Percentiles rank a stretch among this genome's conserved stretches.
Evolutionary conservation across 345 rosid species (phyloP).

Genomic region (Odontarrhena argentea): DNA sequence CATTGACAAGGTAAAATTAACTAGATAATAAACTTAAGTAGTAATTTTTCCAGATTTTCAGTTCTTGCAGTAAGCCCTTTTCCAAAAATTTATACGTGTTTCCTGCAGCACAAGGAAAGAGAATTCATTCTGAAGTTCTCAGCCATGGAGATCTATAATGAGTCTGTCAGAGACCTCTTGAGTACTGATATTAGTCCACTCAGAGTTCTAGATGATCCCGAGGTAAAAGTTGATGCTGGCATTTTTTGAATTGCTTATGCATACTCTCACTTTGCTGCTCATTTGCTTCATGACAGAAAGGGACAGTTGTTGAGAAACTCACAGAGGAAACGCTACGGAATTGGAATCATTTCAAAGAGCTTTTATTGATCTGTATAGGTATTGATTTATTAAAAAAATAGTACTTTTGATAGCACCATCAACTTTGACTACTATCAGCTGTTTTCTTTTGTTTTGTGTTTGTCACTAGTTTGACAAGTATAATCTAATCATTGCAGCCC

Average conservation of each 20-base stretch:
- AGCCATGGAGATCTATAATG: constrained; percentile 96
- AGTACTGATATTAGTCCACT: constrained; percentile 67
- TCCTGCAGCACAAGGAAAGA: constrained; percentile 79
- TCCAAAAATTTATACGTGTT: neutral
- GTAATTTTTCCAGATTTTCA: constrained; percentile 3
- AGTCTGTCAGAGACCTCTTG: constrained; percentile 91
- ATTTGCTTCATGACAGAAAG: constrained; percentile 58
- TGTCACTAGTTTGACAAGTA: constrained; percentile 7
- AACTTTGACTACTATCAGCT: constrained; percentile 22
- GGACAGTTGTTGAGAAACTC: constrained; percentile 87
- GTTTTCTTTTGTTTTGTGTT: neutral
- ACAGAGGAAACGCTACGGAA: constrained; percentile 71
- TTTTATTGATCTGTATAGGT: constrained; percentile 80
- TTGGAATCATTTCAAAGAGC: constrained; percentile 79
- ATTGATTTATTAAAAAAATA: constrained; percentile 17
- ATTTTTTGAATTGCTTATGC: constrained; percentile 31
- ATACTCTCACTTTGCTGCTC: constrained; percentile 26
- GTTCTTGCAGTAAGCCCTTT: constrained; percentile 2
- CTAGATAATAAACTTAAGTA: neutral
- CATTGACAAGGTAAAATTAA: constrained; percentile 58
- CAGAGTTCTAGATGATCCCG: constrained; percentile 93
- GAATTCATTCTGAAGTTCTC: constrained; percentile 75
- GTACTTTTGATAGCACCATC: constrained; percentile 20
- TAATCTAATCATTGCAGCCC: constrained; percentile 60
- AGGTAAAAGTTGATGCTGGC: constrained; percentile 57